A percentile compares a stretch with the other conserved stretches of the same genome.
Evolutionary conservation across 306 rosid genomes (phyloP).

Genomic region (Prunus davidiana): DNA sequence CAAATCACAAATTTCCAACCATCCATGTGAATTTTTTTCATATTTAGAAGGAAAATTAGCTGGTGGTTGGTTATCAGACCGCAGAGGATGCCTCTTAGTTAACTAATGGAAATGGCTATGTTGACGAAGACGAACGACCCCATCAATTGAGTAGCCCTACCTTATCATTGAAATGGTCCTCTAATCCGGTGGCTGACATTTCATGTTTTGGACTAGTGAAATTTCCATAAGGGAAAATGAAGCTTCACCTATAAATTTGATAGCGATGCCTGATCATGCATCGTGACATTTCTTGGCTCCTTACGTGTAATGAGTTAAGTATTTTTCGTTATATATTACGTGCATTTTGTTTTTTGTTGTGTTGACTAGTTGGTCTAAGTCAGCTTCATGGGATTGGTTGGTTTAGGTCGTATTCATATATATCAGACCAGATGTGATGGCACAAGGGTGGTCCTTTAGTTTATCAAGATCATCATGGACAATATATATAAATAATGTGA

Average conservation of each 20-base stretch:
- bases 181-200: not conserved
- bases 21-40: not conserved
- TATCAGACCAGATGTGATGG: not conserved
- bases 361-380: not conserved
- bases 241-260: not conserved
- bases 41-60: not conserved
- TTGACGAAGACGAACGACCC: not conserved
- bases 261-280: too few species aligned
- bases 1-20: not conserved
- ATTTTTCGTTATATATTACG: not conserved
- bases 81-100: too few species aligned
- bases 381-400: not conserved
- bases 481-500: too few species aligned
- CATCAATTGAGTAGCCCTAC: not conserved
- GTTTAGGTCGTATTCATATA: not conserved
- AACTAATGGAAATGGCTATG: not conserved
- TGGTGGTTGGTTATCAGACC: too few species aligned
- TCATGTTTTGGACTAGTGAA: not conserved
- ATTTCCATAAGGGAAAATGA: not conserved
- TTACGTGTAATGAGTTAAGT: too few species aligned
- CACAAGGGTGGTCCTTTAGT: not conserved
- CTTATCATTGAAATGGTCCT: not conserved
- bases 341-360: not conserved
- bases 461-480: not conserved
- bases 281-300: too few species aligned